These are phyloP conservation scores for Globisporangium paddicum DNA, from an alignment of 352 stramenopile genomes.

Conservation along the genomic window DNA sequence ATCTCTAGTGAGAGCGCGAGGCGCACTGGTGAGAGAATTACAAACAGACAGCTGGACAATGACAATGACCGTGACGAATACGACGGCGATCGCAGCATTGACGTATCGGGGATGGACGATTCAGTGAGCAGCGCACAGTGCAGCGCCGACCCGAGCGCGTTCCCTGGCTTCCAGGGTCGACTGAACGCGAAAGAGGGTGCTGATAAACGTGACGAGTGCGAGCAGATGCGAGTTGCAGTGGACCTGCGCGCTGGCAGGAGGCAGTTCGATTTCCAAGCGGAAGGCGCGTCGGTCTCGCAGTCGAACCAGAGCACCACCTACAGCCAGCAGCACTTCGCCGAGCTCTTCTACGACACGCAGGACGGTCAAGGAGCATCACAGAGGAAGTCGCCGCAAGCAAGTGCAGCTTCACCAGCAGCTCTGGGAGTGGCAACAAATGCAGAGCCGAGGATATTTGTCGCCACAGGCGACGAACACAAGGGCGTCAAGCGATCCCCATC, in stretches of 20 bases:
- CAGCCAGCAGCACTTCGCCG: conserved; percentile 27
- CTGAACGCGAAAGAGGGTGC: background rate
- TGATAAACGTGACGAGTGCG: background rate
- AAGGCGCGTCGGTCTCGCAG: conserved; percentile 15
- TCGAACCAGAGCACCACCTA: conserved; percentile 16
- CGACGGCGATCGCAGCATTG: background rate
- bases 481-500: conserved; percentile 10
- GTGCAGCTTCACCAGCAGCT: background rate
- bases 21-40: background rate
- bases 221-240: conserved; percentile 26
- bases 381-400: background rate
- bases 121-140: conserved; percentile 29
- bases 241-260: conserved; percentile 18
- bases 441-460: background rate
- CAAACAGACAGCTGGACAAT: background rate
- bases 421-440: background rate
- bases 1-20: background rate
- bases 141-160: conserved; percentile 57
- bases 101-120: background rate
- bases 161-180: conserved; percentile 31
- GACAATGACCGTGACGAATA: background rate
- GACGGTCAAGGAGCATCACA: conserved; percentile 22
- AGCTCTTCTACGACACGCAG: conserved; percentile 57
- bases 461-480: background rate
- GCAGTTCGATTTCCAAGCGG: conserved; percentile 2